phyloP scores from a whole-genome alignment of 257 asterid genomes.

The Cordia subcordata region DNA sequence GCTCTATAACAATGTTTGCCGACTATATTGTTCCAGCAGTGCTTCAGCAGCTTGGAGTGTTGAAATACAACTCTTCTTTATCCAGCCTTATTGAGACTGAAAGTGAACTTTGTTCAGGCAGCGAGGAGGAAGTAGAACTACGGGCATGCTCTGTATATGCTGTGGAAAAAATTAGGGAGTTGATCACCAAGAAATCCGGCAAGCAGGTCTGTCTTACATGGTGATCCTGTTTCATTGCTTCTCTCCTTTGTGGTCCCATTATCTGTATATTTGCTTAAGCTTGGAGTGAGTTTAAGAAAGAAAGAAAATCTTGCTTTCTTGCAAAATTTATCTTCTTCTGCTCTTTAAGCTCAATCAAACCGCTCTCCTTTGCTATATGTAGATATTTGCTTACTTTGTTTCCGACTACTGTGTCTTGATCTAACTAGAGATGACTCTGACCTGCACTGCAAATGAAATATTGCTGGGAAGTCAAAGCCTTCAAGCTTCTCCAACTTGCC shows the following conservation, averaged over 20 bases:
- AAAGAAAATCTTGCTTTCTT: no score
- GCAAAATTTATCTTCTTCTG: no score
- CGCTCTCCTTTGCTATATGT: no score
- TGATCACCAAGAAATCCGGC: constrained; percentile 54
- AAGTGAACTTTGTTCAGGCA: constrained; percentile 68
- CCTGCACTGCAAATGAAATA: no score
- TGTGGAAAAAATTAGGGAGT: constrained; percentile 82
- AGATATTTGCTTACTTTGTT: no score
- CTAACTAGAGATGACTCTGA: no score
- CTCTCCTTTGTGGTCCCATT: not conserved
- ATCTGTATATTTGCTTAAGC: no score
- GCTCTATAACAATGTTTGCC: constrained; percentile 86
- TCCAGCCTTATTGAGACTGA: constrained; percentile 38
- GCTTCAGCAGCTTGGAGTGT: constrained; percentile 84
- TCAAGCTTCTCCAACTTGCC: no score
- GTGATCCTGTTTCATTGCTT: not conserved
- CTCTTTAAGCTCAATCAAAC: no score
- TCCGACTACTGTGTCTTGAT: no score
- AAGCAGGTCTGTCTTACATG: constrained; percentile 52
- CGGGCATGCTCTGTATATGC: constrained; percentile 92
- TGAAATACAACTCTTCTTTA: constrained; percentile 59
- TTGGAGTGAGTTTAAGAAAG: no score
- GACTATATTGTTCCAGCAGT: constrained; percentile 97
- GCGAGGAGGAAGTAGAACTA: constrained; percentile 94
- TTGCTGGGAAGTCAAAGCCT: no score